Evolutionary conservation across 805 yeast species (phyloP).

Genomic region (Lachancea lanzarotensis): DNA sequence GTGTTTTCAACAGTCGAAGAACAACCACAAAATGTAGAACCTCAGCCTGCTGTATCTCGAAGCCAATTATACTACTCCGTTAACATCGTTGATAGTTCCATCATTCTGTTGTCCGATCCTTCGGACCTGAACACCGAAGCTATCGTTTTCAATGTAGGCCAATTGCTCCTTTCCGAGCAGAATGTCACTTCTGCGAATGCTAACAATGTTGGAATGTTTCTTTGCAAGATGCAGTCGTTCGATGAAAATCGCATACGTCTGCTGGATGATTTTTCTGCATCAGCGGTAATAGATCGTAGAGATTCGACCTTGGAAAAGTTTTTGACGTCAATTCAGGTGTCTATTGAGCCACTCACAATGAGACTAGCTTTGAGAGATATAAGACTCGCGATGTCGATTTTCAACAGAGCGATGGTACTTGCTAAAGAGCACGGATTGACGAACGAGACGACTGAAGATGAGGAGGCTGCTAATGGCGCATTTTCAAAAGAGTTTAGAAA

Average conservation of each 20-base stretch:
- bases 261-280: slow-evolving; percentile 81
- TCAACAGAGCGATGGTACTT: slow-evolving; percentile 61
- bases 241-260: slow-evolving; percentile 62
- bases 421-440: slow-evolving; percentile 25
- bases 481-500: slow-evolving; percentile 61
- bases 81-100: slow-evolving; percentile 68
- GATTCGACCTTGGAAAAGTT: slow-evolving; percentile 54
- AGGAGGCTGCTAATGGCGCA: slow-evolving; percentile 27
- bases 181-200: slow-evolving; percentile 60
- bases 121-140: slow-evolving; percentile 68
- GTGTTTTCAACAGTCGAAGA: slow-evolving; percentile 2
- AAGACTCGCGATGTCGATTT: slow-evolving; percentile 64
- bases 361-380: slow-evolving; percentile 86
- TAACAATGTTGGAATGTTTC: slow-evolving; percentile 77
- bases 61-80: slow-evolving; percentile 46
- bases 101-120: slow-evolving; percentile 77
- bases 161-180: slow-evolving; percentile 62
- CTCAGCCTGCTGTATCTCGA: slow-evolving; percentile 6
- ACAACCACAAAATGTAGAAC: slow-evolving; percentile 6
- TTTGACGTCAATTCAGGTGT: slow-evolving; percentile 57
- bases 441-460: slow-evolving; percentile 15
- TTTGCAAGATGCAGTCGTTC: slow-evolving; percentile 64
- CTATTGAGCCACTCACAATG: slow-evolving; percentile 73
- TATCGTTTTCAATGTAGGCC: slow-evolving; percentile 81
- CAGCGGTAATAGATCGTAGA: slow-evolving; percentile 64